Percentiles rank a stretch among this genome's conserved stretches.
These are phyloP conservation scores for Didymella pomorum DNA, from an alignment of 2,329 filamentous ascomycete species.

Conservation along the genomic window DNA sequence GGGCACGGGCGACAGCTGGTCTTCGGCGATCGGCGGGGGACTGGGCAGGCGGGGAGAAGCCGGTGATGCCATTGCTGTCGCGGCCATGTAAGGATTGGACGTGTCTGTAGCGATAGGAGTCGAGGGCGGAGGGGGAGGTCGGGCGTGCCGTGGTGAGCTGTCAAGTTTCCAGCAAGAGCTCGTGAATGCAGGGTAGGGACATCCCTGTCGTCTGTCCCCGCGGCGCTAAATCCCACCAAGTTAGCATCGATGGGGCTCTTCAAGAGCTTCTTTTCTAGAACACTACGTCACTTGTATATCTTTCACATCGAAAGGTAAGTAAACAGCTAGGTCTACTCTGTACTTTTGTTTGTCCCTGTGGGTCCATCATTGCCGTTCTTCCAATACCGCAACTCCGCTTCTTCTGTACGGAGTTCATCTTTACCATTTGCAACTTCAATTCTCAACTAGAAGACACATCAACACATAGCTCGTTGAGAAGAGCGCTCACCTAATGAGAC, in stretches of 20 bases:
- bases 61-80: slow-evolving; percentile 39
- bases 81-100: slow-evolving; percentile 4
- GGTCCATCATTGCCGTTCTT: background rate
- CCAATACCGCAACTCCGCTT: background rate
- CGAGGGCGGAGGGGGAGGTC: background rate
- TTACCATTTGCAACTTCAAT: background rate
- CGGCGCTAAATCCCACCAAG: slow-evolving; percentile 16
- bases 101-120: background rate
- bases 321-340: background rate
- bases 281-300: slow-evolving; percentile 14
- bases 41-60: slow-evolving; percentile 89
- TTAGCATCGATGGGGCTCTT: slow-evolving; percentile 11
- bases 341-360: background rate
- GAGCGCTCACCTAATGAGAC: too few relatives aligned
- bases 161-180: slow-evolving; percentile 24
- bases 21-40: slow-evolving; percentile 92
- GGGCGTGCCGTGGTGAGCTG: slow-evolving; percentile 18
- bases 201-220: slow-evolving; percentile 18
- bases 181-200: slow-evolving; percentile 30
- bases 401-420: background rate
- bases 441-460: background rate
- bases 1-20: slow-evolving; percentile 83
- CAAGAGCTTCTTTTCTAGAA: slow-evolving; percentile 11
- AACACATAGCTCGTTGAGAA: too few relatives aligned
- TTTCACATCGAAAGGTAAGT: background rate